phyloP scores from a whole-genome alignment of 108 stramenopile genomes.

The Schizochytrium sp. region DNA sequence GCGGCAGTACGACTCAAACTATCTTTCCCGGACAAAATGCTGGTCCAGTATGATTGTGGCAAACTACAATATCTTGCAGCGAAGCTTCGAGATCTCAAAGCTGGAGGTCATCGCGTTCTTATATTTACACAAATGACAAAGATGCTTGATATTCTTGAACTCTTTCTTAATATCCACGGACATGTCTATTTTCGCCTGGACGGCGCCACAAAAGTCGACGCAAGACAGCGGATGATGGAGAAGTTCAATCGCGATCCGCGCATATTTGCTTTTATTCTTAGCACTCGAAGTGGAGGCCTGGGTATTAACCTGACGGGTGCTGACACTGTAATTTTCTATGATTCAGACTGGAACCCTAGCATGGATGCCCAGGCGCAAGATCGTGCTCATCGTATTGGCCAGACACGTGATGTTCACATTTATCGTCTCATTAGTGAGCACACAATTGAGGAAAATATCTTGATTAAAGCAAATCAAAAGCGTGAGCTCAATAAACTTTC shows the following conservation, averaged over 20 bases:
- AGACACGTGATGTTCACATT: slow-evolving; percentile 95
- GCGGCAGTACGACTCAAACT: not conserved
- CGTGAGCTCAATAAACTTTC: slow-evolving; percentile 91
- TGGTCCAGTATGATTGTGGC: slow-evolving; percentile 94
- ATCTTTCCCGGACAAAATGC: slow-evolving; percentile 90
- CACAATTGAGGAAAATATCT: slow-evolving; percentile 97
- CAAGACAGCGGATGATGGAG: slow-evolving; percentile 68
- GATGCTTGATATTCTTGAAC: slow-evolving; percentile 82
- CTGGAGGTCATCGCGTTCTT: slow-evolving; percentile 70
- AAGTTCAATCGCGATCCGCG: slow-evolving; percentile 74
- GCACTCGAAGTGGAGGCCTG: slow-evolving; percentile 76
- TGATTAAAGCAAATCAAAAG: slow-evolving; percentile 92
- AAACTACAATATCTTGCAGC: slow-evolving; percentile 92
- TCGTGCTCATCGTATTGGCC: slow-evolving; percentile 94
- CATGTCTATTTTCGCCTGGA: slow-evolving; percentile 76
- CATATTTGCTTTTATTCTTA: slow-evolving; percentile 77
- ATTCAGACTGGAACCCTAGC: slow-evolving; percentile 80
- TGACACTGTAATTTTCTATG: slow-evolving; percentile 78
- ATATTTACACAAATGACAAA: slow-evolving; percentile 79
- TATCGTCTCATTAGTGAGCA: slow-evolving; percentile 93
- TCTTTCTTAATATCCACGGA: slow-evolving; percentile 77
- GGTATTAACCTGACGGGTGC: slow-evolving; percentile 80
- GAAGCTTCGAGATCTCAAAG: slow-evolving; percentile 84
- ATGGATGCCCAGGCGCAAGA: slow-evolving; percentile 82
- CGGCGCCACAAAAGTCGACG: slow-evolving; percentile 71